Conservation (phyloP, 257 asterid species). For the Linaria vulgaris region DNA sequence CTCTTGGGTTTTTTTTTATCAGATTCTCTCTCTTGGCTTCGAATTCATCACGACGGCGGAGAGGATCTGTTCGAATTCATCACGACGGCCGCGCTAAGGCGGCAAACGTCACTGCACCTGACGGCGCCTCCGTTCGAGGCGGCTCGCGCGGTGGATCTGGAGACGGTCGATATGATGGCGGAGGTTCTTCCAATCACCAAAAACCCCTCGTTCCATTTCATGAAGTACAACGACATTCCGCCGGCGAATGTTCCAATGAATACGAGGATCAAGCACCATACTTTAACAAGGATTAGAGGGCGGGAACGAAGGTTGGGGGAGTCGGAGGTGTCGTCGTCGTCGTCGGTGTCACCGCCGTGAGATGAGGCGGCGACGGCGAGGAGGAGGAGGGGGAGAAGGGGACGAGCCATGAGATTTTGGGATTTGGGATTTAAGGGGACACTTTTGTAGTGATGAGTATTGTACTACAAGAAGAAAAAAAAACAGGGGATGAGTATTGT, state of each 20-base stretch:
- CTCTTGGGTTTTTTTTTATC: too few relatives aligned
- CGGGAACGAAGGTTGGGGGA: slow-evolving; percentile 63
- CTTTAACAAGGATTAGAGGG: slow-evolving; percentile 57
- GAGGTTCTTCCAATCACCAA: slow-evolving; percentile 68
- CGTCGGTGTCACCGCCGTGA: slow-evolving; percentile 54
- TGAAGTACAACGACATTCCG: slow-evolving; percentile 79
- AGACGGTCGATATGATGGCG: too few relatives aligned
- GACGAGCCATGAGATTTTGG: slow-evolving; percentile 44
- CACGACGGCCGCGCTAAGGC: too few relatives aligned
- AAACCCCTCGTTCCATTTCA: slow-evolving; percentile 85
- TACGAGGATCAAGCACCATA: slow-evolving; percentile 79
- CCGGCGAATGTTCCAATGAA: slow-evolving; percentile 72
- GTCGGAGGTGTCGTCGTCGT: slow-evolving; percentile 35
- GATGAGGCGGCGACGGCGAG: slow-evolving; percentile 50
- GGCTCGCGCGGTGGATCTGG: slow-evolving; percentile 96
- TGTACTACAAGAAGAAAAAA: too few relatives aligned
- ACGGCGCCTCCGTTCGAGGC: slow-evolving; percentile 28
- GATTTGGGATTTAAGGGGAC: background rate
- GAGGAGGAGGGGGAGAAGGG: slow-evolving; percentile 40
- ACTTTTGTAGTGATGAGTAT: background rate
- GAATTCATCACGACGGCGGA: too few relatives aligned
- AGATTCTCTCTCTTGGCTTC: too few relatives aligned
- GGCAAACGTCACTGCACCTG: too few relatives aligned
- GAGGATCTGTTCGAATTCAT: too few relatives aligned
- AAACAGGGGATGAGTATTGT: too few relatives aligned